Conservation (phyloP, 495 filamentous ascomycete genomes). For the Bathelium albidoporum region DNA sequence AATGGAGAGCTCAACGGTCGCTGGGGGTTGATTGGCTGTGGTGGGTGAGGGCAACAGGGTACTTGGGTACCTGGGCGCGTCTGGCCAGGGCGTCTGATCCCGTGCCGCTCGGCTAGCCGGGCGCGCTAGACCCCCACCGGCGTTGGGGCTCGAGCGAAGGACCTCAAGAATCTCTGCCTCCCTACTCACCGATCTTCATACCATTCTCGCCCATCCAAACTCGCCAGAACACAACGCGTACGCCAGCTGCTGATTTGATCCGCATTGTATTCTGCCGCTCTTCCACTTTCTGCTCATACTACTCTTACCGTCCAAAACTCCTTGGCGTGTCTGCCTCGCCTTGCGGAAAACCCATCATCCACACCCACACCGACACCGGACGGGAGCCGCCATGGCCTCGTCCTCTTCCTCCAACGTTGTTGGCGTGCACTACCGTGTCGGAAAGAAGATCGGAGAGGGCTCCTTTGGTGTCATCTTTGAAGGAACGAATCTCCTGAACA, state of each 20-base stretch:
- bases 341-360: not conserved
- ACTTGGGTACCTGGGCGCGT: too few relatives aligned
- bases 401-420: conserved; percentile 97
- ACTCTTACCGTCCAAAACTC: too few relatives aligned
- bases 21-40: too few relatives aligned
- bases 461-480: conserved; percentile 99
- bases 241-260: too few relatives aligned
- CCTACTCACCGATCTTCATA: not conserved
- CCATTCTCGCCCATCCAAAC: not conserved
- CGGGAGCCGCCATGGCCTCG: conserved; percentile 49
- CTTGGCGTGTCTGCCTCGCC: not conserved
- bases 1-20: too few relatives aligned
- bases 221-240: not conserved
- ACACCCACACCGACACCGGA: not conserved
- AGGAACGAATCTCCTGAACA: conserved; percentile 96
- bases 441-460: conserved; percentile 99
- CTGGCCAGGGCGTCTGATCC: not conserved
- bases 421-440: conserved; percentile 96
- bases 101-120: not conserved
- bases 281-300: too few relatives aligned
- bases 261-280: too few relatives aligned
- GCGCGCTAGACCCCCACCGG: not conserved
- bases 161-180: not conserved
- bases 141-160: not conserved
- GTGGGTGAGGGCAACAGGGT: too few relatives aligned